Conservation (phyloP, 2,329 filamentous ascomycete genomes). For the Xylariaceae sp. region DNA sequence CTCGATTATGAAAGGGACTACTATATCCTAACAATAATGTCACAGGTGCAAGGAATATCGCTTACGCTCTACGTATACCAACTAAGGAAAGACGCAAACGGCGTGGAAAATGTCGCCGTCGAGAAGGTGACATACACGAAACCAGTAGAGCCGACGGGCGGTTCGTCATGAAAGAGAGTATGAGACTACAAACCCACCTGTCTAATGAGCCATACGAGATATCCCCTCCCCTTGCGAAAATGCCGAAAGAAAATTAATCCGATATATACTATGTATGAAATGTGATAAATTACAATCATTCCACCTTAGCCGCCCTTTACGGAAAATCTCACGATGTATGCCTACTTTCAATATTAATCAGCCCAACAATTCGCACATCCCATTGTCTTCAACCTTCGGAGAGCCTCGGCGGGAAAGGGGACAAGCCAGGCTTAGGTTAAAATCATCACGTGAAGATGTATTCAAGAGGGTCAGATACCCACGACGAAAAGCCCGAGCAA, state of each 20-base stretch:
- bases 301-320: neutral
- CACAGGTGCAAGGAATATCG: constrained; percentile 88
- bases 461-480: too few species aligned
- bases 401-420: too few species aligned
- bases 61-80: constrained; percentile 94
- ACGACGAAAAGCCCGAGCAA: too few species aligned
- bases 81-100: constrained; percentile 70
- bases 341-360: too few species aligned
- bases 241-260: constrained; percentile 1
- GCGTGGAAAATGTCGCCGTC: constrained; percentile 73
- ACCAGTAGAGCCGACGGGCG: constrained; percentile 56
- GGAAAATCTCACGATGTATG: neutral
- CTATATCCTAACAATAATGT: neutral
- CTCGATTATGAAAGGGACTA: neutral
- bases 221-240: constrained; percentile 3
- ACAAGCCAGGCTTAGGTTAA: too few species aligned
- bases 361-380: too few species aligned
- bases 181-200: constrained; percentile 7
- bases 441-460: too few species aligned
- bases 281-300: neutral
- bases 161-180: constrained; percentile 44
- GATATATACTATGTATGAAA: constrained; percentile 2
- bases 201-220: constrained; percentile 19
- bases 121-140: constrained; percentile 86
- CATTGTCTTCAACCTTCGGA: too few species aligned